A percentile compares a stretch with the other conserved stretches of the same genome.
phyloP scores from a whole-genome alignment of 2,329 filamentous ascomycete species.

The Clarireedia hainanense region DNA sequence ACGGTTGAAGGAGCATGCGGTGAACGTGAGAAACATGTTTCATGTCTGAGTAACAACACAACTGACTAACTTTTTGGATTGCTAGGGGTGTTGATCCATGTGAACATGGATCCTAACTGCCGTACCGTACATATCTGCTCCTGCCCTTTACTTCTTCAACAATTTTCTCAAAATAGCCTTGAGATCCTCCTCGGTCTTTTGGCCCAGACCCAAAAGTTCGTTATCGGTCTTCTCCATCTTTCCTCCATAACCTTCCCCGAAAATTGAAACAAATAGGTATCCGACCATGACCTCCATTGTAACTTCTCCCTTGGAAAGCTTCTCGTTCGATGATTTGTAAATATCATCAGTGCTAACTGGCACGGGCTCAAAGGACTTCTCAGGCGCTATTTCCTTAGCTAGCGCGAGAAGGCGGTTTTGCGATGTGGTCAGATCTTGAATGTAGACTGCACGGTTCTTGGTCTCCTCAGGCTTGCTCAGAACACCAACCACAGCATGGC shows the following conservation, averaged over 20 bases:
- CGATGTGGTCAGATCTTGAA: conserved; percentile 37
- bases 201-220: conserved; percentile 35
- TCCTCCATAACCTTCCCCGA: conserved; percentile 28
- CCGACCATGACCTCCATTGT: conserved; percentile 28
- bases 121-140: no score
- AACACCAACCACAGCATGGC: conserved; percentile 40
- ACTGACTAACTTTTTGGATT: no score
- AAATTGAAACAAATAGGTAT: conserved; percentile 30
- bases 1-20: no score
- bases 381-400: conserved; percentile 29
- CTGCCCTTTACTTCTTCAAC: conserved; percentile 1
- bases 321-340: conserved; percentile 16
- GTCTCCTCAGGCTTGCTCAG: conserved; percentile 43
- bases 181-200: conserved; percentile 34
- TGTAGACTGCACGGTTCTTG: conserved; percentile 41
- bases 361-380: conserved; percentile 23
- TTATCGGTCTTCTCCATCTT: conserved; percentile 33
- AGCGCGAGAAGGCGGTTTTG: conserved; percentile 35
- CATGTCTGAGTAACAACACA: no score
- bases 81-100: no score
- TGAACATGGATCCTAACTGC: no score
- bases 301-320: conserved; percentile 20
- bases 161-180: conserved; percentile 26
- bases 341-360: conserved; percentile 11
- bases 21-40: no score